Conservation (phyloP, 306 rosid species). For the Vicia villosa region DNA sequence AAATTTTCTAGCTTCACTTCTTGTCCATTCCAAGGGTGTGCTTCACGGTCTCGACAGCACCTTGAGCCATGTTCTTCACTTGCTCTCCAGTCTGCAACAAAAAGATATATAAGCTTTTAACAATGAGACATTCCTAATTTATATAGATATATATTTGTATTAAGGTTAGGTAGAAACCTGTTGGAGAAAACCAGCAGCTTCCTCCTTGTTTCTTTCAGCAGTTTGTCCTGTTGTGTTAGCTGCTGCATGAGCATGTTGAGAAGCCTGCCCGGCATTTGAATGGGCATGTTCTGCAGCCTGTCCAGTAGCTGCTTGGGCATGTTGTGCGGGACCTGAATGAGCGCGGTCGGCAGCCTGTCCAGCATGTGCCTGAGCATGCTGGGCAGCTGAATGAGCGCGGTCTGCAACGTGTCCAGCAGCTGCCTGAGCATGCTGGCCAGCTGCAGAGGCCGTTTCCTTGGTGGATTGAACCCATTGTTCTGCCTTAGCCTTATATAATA, state of each 20-base stretch:
- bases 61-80: slow-evolving; percentile 64
- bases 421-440: slow-evolving; percentile 38
- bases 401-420: slow-evolving; percentile 39
- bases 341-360: slow-evolving; percentile 30
- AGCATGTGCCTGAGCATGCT: slow-evolving; percentile 41
- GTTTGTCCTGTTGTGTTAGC: slow-evolving; percentile 41
- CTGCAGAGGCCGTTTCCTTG: slow-evolving; percentile 46
- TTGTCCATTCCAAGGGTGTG: slow-evolving; percentile 63
- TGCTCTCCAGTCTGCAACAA: slow-evolving; percentile 62
- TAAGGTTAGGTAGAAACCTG: slow-evolving; percentile 42
- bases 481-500: slow-evolving; percentile 36
- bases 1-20: neutral
- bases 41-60: slow-evolving; percentile 60
- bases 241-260: slow-evolving; percentile 43
- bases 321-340: slow-evolving; percentile 34
- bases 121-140: neutral
- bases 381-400: slow-evolving; percentile 38
- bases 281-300: slow-evolving; percentile 39
- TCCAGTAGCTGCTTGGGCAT: slow-evolving; percentile 37
- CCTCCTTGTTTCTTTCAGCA: slow-evolving; percentile 46
- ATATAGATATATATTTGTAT: too few species aligned
- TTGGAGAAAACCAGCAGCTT: slow-evolving; percentile 54
- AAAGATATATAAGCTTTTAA: neutral
- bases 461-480: slow-evolving; percentile 39
- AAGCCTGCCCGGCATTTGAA: slow-evolving; percentile 15